A percentile compares a stretch with the other conserved stretches of the same genome.
Conservation (phyloP, 768 basidiomycete genomes). For the Gloeophyllum trabeum region DNA sequence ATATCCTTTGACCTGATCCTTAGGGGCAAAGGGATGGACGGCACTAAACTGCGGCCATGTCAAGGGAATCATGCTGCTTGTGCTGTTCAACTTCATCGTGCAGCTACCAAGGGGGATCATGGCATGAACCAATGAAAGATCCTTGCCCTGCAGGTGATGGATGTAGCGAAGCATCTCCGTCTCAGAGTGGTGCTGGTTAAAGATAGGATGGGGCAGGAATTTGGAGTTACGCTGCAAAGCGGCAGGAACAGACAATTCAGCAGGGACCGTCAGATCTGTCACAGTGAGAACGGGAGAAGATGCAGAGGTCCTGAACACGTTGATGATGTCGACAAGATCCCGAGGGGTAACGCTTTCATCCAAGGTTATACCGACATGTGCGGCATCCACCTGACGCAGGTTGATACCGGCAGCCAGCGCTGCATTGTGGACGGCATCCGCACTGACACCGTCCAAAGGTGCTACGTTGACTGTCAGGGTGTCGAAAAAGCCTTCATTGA, state of each 20-base stretch:
- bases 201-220: slow-evolving; percentile 80
- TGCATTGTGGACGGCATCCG: slow-evolving; percentile 52
- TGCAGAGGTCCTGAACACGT: slow-evolving; percentile 67
- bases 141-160: slow-evolving; percentile 87
- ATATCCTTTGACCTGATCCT: slow-evolving; percentile 86
- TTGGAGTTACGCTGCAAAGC: slow-evolving; percentile 48
- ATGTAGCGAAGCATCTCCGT: slow-evolving; percentile 98
- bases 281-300: slow-evolving; percentile 35
- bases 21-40: slow-evolving; percentile 90
- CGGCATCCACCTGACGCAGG: slow-evolving; percentile 65
- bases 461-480: slow-evolving; percentile 76
- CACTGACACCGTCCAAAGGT: slow-evolving; percentile 37
- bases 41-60: slow-evolving; percentile 88
- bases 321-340: slow-evolving; percentile 69
- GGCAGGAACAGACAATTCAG: slow-evolving; percentile 35
- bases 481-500: slow-evolving; percentile 82
- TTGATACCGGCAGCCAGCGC: slow-evolving; percentile 67
- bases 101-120: slow-evolving; percentile 96
- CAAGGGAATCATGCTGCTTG: slow-evolving; percentile 93
- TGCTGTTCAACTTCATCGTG: slow-evolving; percentile 98
- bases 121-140: slow-evolving; percentile 87
- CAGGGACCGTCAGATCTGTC: slow-evolving; percentile 33
- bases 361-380: slow-evolving; percentile 76
- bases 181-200: slow-evolving; percentile 96
- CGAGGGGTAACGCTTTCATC: slow-evolving; percentile 80